These are phyloP conservation scores for Blastomyces gilchristii DNA, from an alignment of 2,329 filamentous ascomycete species.

Conservation along the genomic window DNA sequence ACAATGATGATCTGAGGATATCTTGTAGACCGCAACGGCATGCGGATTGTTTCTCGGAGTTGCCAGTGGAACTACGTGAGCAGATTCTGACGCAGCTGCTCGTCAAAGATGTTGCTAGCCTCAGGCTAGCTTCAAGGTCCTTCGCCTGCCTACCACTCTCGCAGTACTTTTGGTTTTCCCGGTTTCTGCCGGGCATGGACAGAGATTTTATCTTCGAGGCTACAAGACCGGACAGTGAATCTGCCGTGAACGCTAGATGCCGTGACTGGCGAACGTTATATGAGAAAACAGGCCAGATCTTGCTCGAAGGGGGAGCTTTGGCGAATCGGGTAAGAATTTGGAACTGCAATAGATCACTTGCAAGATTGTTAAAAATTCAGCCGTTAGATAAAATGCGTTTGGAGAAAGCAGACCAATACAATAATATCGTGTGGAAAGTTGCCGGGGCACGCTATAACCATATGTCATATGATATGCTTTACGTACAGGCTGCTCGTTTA, in stretches of 20 bases:
- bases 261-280: slow-evolving; percentile 21
- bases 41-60: slow-evolving; percentile 14
- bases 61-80: slow-evolving; percentile 17
- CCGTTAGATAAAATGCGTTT: background rate
- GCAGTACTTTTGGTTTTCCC: slow-evolving; percentile 18
- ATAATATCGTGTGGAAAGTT: slow-evolving; percentile 9
- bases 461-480: slow-evolving; percentile 13
- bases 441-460: slow-evolving; percentile 3
- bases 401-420: background rate
- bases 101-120: slow-evolving; percentile 12
- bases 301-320: slow-evolving; percentile 7
- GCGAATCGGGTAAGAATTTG: slow-evolving; percentile 17
- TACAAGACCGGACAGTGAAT: slow-evolving; percentile 5
- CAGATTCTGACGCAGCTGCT: slow-evolving; percentile 15
- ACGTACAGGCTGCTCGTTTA: slow-evolving; percentile 12
- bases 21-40: slow-evolving; percentile 3
- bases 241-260: background rate
- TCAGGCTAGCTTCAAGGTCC: slow-evolving; percentile 16
- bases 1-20: background rate
- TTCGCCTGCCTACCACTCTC: slow-evolving; percentile 17
- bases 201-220: slow-evolving; percentile 17
- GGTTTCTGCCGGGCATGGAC: slow-evolving; percentile 15
- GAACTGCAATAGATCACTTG: slow-evolving; percentile 12
- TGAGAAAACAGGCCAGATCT: slow-evolving; percentile 11
- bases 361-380: slow-evolving; percentile 11